These are phyloP conservation scores for Mycosphaerella sp. DNA, from an alignment of 2,329 filamentous ascomycete species.

Conservation along the genomic window DNA sequence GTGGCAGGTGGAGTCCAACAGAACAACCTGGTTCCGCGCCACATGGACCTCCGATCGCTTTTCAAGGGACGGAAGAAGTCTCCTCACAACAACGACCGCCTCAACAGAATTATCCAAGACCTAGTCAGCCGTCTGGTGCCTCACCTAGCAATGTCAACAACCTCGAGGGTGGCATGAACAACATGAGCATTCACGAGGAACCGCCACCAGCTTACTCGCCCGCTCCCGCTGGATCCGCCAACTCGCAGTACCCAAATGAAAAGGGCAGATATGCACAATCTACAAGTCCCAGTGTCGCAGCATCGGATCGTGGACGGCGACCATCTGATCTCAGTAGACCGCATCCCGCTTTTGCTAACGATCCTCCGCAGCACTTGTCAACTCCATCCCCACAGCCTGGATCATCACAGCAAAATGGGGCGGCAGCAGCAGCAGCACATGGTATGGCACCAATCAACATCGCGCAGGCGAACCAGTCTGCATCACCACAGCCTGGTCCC, in stretches of 20 bases:
- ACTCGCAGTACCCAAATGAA: constrained; percentile 65
- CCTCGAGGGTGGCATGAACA: constrained; percentile 79
- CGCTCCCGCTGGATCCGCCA: constrained; percentile 37
- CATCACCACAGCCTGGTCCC: constrained; percentile 17
- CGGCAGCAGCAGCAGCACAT: constrained; percentile 8
- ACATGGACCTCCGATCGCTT: constrained; percentile 84
- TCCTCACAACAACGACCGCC: constrained; percentile 11
- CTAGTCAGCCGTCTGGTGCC: constrained; percentile 41
- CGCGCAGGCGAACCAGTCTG: constrained; percentile 30
- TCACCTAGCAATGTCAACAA: constrained; percentile 37
- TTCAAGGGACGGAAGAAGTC: constrained; percentile 75
- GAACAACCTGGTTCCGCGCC: constrained; percentile 79
- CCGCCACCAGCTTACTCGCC: constrained; percentile 89
- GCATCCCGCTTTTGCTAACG: constrained; percentile 89
- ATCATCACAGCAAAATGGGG: constrained; percentile 34
- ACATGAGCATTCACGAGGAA: constrained; percentile 71
- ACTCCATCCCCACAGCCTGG: constrained; percentile 41
- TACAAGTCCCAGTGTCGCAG: constrained; percentile 25
- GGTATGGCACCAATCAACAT: constrained; percentile 39
- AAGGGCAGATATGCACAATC: constrained; percentile 54
- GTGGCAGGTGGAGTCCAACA: constrained; percentile 88
- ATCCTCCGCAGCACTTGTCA: constrained; percentile 43
- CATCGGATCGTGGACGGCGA: constrained; percentile 23
- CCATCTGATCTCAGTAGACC: constrained; percentile 45
- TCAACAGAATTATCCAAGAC: constrained; percentile 29